Base-by-base conservation (phyloP, 2,329 filamentous ascomycete genomes). In the Epichloe hybrida region DNA sequence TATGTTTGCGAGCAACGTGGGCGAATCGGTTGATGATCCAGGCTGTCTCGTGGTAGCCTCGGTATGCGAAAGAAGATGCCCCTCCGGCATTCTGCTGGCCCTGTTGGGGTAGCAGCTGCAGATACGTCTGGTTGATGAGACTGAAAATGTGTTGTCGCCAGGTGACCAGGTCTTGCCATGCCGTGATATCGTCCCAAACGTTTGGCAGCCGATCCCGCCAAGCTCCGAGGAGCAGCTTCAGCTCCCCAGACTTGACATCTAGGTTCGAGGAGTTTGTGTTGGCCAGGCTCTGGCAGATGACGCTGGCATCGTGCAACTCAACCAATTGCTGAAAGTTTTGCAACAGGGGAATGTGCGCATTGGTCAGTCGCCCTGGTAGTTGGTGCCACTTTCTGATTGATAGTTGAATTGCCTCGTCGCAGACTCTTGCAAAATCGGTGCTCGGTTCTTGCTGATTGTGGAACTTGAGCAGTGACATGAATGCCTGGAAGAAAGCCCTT, bases 11-110 rank as follows among this genome's bases (percentile, higher is more conserved):
- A 46, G 93, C 93, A 41, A 98, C 93, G 64, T 98, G 93, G 1
- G 93, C 94, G 62, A 98, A 99, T 17, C 93, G 80, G 66, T 99
- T 99, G 69, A 99, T 98, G 59, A 98, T 99, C 93, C 93, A 99
- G 2, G 93, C 93, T 12, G 93, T 98, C 70, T 99, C 93, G 61
- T 99, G 93, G 64, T 95, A 98, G 27, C 93, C 93, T 43, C 93
- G 82, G 65, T 98, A 99, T 0, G 93, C 93, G 66, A 93, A 97
- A 1, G 67, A 70, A 0, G 90, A 96, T 46, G 91, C 91, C 52
- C 88, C 89, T 50, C 86, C 87, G 1, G 89, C 81, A 58, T 88
- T 93, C 64, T 86, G 84, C 23, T 65, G 65, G 4, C 84, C 83
- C 61, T 87, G 84, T 17, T 80, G 83, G 2, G 89, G 90, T 39